These are phyloP conservation scores for Rhizoctonia solani DNA, from an alignment of 1,284 basidiomycete species.

Conservation along the genomic window DNA sequence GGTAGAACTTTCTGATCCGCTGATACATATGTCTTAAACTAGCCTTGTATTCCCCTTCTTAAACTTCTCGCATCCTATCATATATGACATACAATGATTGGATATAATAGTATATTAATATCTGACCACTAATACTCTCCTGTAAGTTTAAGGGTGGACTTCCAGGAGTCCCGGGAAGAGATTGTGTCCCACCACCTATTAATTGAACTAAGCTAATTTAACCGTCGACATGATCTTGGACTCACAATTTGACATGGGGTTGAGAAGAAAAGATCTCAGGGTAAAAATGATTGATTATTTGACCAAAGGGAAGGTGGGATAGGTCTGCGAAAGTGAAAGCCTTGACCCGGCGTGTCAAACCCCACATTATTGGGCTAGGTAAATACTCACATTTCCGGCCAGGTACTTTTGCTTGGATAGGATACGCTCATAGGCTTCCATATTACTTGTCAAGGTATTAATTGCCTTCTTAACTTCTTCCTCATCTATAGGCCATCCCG, in stretches of 20 bases:
- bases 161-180: conserved; percentile 5
- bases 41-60: no score
- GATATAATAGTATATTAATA: no score
- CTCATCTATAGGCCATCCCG: conserved; percentile 40
- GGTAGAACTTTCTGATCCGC: no score
- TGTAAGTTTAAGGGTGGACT: background rate
- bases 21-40: no score
- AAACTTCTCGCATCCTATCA: no score
- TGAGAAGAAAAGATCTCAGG: background rate
- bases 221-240: no score
- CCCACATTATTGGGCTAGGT: background rate
- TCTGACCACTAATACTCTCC: no score
- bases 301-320: conserved; percentile 56
- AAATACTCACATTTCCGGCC: conserved; percentile 52
- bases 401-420: conserved; percentile 53
- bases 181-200: conserved; percentile 28
- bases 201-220: no score
- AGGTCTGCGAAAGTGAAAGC: conserved; percentile 56
- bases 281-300: conserved; percentile 37
- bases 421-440: conserved; percentile 54
- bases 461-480: conserved; percentile 42
- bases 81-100: no score
- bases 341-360: conserved; percentile 7
- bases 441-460: conserved; percentile 45
- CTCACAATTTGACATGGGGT: conserved; percentile 8